phyloP scores from a whole-genome alignment of 2,329 filamentous ascomycete species.

The Talaromyces marneffei region DNA sequence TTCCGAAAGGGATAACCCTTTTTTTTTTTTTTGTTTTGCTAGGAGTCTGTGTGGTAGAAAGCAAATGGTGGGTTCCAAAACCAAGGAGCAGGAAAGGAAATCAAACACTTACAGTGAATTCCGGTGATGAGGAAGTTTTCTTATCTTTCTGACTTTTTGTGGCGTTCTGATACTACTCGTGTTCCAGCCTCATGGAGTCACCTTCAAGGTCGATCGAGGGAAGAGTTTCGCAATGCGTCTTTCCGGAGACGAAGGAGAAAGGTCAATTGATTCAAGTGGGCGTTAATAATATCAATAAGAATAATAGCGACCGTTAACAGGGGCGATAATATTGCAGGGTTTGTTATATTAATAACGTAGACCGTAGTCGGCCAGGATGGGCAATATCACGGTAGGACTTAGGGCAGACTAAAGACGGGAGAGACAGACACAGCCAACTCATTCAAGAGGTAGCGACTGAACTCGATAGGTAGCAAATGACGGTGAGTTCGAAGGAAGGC shows the following conservation, averaged over 20 bases:
- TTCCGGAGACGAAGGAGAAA: slow-evolving; percentile 3
- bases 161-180: slow-evolving; percentile 7
- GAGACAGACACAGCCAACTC: slow-evolving; percentile 8
- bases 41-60: slow-evolving; percentile 8
- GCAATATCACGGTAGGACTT: not conserved
- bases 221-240: slow-evolving; percentile 12
- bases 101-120: not conserved
- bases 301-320: slow-evolving; percentile 1
- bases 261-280: not conserved
- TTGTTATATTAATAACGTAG: slow-evolving; percentile 1
- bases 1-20: slow-evolving; percentile 10
- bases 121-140: not conserved
- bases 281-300: not conserved
- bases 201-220: slow-evolving; percentile 8
- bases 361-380: not conserved
- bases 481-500: not conserved
- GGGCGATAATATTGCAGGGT: slow-evolving; percentile 1
- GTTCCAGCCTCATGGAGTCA: slow-evolving; percentile 9
- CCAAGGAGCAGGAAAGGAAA: not conserved
- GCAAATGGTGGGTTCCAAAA: not conserved
- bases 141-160: not conserved
- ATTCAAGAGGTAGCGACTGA: slow-evolving; percentile 9
- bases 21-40: not conserved
- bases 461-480: not conserved
- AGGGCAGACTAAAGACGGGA: slow-evolving; percentile 6